phyloP scores from a whole-genome alignment of 78 protist species.

The Dictyostelium citrinum region DNA sequence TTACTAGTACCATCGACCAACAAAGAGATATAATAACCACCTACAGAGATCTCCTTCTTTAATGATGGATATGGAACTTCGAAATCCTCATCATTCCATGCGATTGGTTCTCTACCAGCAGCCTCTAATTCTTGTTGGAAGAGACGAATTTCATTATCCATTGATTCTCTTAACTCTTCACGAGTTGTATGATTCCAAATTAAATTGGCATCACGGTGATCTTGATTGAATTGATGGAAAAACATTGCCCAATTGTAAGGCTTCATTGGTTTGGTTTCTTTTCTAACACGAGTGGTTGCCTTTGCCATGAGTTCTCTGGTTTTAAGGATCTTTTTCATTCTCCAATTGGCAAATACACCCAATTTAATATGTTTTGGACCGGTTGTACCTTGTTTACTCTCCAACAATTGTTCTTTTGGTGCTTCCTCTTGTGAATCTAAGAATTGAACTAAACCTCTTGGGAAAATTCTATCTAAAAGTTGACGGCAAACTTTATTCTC shows the following conservation, averaged over 20 bases:
- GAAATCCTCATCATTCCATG: conserved; percentile 92
- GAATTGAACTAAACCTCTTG: conserved; percentile 78
- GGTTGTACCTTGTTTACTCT: neutral
- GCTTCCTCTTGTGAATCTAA: conserved; percentile 67
- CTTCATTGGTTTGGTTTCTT: conserved; percentile 24
- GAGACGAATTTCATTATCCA: conserved; percentile 81
- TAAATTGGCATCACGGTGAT: conserved; percentile 90
- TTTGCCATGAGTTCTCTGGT: conserved; percentile 60
- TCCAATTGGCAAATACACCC: conserved; percentile 68
- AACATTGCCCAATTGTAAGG: conserved; percentile 81
- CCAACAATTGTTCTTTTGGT: conserved; percentile 40
- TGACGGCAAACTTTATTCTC: conserved; percentile 46
- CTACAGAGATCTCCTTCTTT: conserved; percentile 81
- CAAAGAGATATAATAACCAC: conserved; percentile 85
- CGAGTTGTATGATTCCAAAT: conserved; percentile 93
- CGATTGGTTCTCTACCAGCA: conserved; percentile 48
- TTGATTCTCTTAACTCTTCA: conserved; percentile 89
- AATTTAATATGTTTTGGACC: conserved; percentile 38
- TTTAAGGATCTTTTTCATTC: conserved; percentile 59
- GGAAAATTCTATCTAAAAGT: conserved; percentile 69
- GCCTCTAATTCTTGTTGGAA: conserved; percentile 67
- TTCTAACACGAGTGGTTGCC: conserved; percentile 25
- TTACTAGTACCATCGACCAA: conserved; percentile 79
- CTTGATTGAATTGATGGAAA: conserved; percentile 59
- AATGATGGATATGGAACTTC: conserved; percentile 85